Evolutionary conservation across 305 asterid genomes (phyloP), one percentile per base, ranked within the genome.

Genomic region (Striga hermonthica): DNA sequence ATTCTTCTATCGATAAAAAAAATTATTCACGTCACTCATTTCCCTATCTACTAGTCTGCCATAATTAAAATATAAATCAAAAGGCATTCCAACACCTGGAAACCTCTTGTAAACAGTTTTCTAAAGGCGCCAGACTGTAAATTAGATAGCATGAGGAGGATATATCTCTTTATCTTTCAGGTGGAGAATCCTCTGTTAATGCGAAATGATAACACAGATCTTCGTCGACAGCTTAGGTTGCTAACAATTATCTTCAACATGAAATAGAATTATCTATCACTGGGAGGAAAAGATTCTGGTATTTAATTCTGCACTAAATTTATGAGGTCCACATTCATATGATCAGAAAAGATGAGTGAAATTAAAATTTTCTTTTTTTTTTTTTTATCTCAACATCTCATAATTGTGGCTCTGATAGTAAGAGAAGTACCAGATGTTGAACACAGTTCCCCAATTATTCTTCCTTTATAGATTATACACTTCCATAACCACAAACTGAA

Each of bases 401-500:
- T 58, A 16, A 45, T 54, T 50, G 35, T 47, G 52, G 15, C 13
- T 63, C 40, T 39, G 55, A 67, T 49, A 50, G 38, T 38, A 12
- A 50, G 58, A 16, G 37, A 47, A 22, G 57, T 10, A 43, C 9
- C 60, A 43, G 73, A 14, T 41, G n/a, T 38, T 55, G 34, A 60
- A 53, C 65, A 38, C 48, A 48, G 49, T 39, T 59, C 14, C 45
- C n/a, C 64, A 44, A 34, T n/a, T 31, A 7, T 16, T 16, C 44
- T 12, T 13, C 9, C 67, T 57, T 0, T 2, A 22, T 22, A 22
- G 31, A 22, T 0, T 67, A 11, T 38, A 12, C 6, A 49, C 55
- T 11, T 60, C 34, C 50, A 61, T 34, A 36, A 15, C 53, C 31
- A 59, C 63, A 41, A 67, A 63, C 49, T 16, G 47, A 47, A 60